Evolutionary conservation across 805 yeast genomes (phyloP), one percentile per base, ranked within the genome.

Genomic region (Ogataea methanolica): DNA sequence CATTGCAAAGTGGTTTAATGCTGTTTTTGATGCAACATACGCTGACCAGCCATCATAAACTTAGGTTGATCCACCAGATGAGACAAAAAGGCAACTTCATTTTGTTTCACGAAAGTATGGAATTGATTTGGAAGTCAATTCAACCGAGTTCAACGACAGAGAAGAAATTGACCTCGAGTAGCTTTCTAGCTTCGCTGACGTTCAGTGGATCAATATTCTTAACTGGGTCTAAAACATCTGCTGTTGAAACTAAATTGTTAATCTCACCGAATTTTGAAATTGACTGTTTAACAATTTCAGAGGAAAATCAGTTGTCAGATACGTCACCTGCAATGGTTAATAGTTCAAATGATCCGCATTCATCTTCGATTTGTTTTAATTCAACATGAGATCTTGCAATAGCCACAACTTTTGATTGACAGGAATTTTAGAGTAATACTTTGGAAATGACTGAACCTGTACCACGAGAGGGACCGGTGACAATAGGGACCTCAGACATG

Each of bases 1-100:
- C 41, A 69, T 60, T 6, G 88, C 82, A 45, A 89, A 75, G 57
- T 84, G 90, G 64, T 92, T 90, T 43, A 92, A 62, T 0, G 97
- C 96, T 0, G 97, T 97, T 65, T 92, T 92, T 6, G 96, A 82
- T 5, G 91, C 71, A 1, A 97, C 96, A 59, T 92, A 92, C 6
- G 96, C 95, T 17, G 85, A 85, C 97, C 97, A 92, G 0, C 89
- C 94, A 52, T 73, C 77, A 53, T 72, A 75, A 17, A 82, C 69
- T 45, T 73, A 76, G 1, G 76, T 74, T 17, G 95, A 76, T 0
- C 98, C 97, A 6, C 97, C 97, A 2, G 96, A 88, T 17, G 95
- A 86, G 0, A 91, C 96, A 47, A 85, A 80, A n/a, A 92, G 72
- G 35, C 85, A 73, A 39, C 72, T 75, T 0, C 96, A 96, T 14